Conservation (phyloP, 768 basidiomycete genomes). For the Suillus fuscotomentosus region DNA sequence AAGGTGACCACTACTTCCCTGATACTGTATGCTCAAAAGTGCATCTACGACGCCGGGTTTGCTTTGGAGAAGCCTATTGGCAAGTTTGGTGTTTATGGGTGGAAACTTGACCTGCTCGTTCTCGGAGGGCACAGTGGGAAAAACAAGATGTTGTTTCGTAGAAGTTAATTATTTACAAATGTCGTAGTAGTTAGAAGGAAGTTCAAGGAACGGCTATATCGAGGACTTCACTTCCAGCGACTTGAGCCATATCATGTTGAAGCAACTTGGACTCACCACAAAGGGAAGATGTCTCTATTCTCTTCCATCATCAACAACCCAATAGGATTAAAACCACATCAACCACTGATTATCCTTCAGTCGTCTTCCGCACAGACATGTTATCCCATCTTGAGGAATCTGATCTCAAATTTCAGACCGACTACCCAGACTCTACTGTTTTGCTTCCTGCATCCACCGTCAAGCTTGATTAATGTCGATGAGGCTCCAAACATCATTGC, state of each 20-base stretch:
- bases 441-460: constrained; percentile 55
- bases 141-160: constrained; percentile 12
- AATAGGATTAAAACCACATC: constrained; percentile 22
- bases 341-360: constrained; percentile 54
- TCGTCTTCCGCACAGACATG: constrained; percentile 59
- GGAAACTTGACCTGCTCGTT: constrained; percentile 48
- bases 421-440: constrained; percentile 43
- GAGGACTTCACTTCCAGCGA: neutral
- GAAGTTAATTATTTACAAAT: neutral
- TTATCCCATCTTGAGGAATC: constrained; percentile 51
- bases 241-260: neutral
- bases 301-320: constrained; percentile 27
- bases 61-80: constrained; percentile 39
- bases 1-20: constrained; percentile 49
- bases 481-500: constrained; percentile 33
- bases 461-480: constrained; percentile 37
- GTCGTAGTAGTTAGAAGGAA: neutral
- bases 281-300: constrained; percentile 24
- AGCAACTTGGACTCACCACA: neutral
- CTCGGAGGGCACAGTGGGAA: constrained; percentile 50
- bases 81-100: constrained; percentile 53
- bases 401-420: constrained; percentile 33
- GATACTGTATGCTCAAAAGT: constrained; percentile 44
- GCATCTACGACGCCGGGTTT: constrained; percentile 52
- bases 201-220: neutral